Percentiles rank a stretch among this genome's conserved stretches.
phyloP scores from a whole-genome alignment of 2,329 filamentous ascomycete genomes.

The Xylaria polymorpha region DNA sequence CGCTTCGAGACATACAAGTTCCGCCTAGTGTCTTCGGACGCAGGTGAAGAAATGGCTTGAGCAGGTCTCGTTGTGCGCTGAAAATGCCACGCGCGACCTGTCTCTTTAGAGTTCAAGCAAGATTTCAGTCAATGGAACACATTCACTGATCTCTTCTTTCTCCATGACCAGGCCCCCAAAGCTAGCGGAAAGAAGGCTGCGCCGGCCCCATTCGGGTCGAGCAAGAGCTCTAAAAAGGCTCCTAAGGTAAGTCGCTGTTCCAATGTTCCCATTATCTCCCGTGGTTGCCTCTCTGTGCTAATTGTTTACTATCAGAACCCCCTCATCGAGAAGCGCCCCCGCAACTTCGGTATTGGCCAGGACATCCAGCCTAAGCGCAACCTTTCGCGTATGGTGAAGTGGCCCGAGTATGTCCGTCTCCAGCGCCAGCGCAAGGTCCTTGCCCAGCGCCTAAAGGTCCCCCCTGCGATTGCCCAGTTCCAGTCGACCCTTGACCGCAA shows the following conservation, averaged over 20 bases:
- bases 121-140: conserved; percentile 79
- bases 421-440: conserved; percentile 96
- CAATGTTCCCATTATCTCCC: neutral
- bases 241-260: conserved; percentile 80
- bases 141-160: conserved; percentile 98
- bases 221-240: conserved; percentile 92
- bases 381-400: conserved; percentile 98
- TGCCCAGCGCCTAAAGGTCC: conserved; percentile 98
- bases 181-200: conserved; percentile 96
- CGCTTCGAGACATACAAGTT: conserved; percentile 53
- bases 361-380: conserved; percentile 98
- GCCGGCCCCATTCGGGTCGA: conserved; percentile 93
- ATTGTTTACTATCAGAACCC: conserved; percentile 77
- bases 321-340: conserved; percentile 96
- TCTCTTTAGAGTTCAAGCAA: conserved; percentile 96
- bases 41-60: conserved; percentile 76
- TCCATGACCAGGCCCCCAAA: conserved; percentile 99
- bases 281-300: conserved; percentile 37
- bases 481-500: conserved; percentile 83
- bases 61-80: conserved; percentile 60
- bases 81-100: conserved; percentile 62
- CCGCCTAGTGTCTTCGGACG: conserved; percentile 58
- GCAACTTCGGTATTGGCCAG: conserved; percentile 99
- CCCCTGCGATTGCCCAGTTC: conserved; percentile 69
- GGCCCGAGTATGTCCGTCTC: conserved; percentile 98